Conservation (phyloP, 306 rosid genomes). For the Morella rubra region DNA sequence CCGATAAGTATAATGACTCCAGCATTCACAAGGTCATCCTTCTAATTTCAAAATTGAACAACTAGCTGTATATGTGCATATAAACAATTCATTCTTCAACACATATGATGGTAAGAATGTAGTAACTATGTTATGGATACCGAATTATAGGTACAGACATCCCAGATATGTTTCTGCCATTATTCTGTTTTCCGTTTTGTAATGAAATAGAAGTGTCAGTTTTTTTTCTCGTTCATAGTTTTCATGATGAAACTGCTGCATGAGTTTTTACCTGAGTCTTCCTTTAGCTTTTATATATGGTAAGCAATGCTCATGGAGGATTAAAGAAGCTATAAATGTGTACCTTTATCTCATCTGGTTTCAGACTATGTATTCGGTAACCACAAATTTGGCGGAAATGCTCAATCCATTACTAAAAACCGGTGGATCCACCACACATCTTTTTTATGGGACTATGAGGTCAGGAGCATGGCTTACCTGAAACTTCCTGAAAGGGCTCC, state of each 20-base stretch:
- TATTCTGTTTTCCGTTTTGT: not conserved
- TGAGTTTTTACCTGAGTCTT: not conserved
- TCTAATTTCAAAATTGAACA: not conserved
- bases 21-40: not conserved
- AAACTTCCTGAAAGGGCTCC: slow-evolving; percentile 77
- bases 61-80: not conserved
- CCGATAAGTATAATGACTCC: not conserved
- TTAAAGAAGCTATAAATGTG: slow-evolving; percentile 20
- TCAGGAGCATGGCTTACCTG: slow-evolving; percentile 81
- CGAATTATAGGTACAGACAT: not conserved
- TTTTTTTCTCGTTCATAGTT: not conserved
- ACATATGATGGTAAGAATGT: not conserved
- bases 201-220: not conserved
- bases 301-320: not conserved
- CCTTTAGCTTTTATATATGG: not conserved
- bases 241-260: slow-evolving; percentile 5
- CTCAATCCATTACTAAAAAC: slow-evolving; percentile 83
- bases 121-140: not conserved
- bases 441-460: slow-evolving; percentile 85
- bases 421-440: slow-evolving; percentile 98
- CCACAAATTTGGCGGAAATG: slow-evolving; percentile 92
- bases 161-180: not conserved
- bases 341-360: slow-evolving; percentile 24
- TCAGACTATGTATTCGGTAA: slow-evolving; percentile 84
- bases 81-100: not conserved